Evolutionary conservation across 176 grass and related monocot genomes (phyloP).

Genomic region (Lolium rigidum): DNA sequence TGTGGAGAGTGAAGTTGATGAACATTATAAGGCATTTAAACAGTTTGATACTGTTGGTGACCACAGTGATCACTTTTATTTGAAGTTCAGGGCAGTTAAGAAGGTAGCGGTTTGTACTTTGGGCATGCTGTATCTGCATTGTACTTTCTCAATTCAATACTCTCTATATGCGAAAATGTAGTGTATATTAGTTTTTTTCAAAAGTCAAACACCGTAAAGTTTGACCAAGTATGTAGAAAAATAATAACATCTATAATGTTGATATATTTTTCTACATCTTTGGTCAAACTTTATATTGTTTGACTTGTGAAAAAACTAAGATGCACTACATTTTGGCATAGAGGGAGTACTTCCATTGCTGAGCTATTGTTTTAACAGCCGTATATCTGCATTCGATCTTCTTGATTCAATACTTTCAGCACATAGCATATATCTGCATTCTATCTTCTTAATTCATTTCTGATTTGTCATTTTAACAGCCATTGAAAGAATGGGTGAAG

Average conservation of each 20-base stretch:
- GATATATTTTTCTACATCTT: no score
- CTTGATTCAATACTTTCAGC: background rate
- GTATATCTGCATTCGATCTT: constrained; percentile 3
- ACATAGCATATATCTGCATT: constrained; percentile 14
- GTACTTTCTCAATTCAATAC: constrained; percentile 17
- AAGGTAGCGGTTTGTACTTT: constrained; percentile 54
- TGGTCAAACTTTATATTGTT: no score
- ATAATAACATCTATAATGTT: no score
- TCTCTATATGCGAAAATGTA: no score
- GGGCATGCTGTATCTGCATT: background rate
- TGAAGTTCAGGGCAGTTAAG: constrained; percentile 35
- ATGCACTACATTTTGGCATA: no score
- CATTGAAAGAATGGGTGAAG: constrained; percentile 71
- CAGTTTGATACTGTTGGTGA: constrained; percentile 73
- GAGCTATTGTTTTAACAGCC: background rate
- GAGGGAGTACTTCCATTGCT: background rate
- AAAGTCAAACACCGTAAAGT: no score
- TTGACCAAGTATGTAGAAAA: no score
- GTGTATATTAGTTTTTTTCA: no score
- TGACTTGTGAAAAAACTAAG: no score
- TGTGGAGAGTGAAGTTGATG: constrained; percentile 51
- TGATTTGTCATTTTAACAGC: constrained; percentile 47
- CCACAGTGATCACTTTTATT: constrained; percentile 61
- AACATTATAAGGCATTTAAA: constrained; percentile 67
- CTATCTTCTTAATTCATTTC: constrained; percentile 23